Base-by-base conservation (phyloP, 2,329 filamentous ascomycete genomes). In the Cladosporium cucumerinum region DNA sequence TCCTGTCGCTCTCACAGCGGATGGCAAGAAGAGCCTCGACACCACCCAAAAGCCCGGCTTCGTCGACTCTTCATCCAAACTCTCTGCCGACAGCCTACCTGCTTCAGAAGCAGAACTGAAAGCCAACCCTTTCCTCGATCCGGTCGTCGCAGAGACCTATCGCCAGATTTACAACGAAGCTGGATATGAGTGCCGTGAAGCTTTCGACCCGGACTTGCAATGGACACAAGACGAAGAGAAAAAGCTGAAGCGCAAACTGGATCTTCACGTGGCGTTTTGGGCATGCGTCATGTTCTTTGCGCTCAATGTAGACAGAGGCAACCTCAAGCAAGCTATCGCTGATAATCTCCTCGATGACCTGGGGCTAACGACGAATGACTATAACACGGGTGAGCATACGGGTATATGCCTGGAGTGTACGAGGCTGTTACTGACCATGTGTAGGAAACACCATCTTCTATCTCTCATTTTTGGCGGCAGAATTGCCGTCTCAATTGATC, bases 91-190 rank as follows among this genome's bases (percentile, higher is more conserved):
- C 30, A 62, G 60, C 25, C 34, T 62, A 5, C 60, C 60, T 2
- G n/a, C 18, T 10, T 62, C 60, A 26, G 60, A 62, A 46, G 48
- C 49, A 21, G 49, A 55, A n/a, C 16, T 55, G 25, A 54, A 64
- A 21, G 48, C 43, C 23, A 72, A 72, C 52, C 67, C 69, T 7
- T 87, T 87, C 68, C 76, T 80, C 0, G 82, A 86, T 57, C 80
- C 82, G 1, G 76, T 78, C 2, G 76, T 84, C 2, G 83, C 84
- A 1, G 80, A 82, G 23, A 80, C 84, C 68, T 87, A 84, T 81
- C 77, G 79, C 1, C 75, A 75, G 5, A 72, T 86, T 7, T 87
- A 87, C 67, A 84, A 87, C 66, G 80, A 82, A 11, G 83, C 84
- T 1, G 66, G 77, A 74, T 79, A 86, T 70, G 82, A 84, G 71